Conservation (phyloP, 1,139 yeast species). For the Groenewaldozyma auringiensis region DNA sequence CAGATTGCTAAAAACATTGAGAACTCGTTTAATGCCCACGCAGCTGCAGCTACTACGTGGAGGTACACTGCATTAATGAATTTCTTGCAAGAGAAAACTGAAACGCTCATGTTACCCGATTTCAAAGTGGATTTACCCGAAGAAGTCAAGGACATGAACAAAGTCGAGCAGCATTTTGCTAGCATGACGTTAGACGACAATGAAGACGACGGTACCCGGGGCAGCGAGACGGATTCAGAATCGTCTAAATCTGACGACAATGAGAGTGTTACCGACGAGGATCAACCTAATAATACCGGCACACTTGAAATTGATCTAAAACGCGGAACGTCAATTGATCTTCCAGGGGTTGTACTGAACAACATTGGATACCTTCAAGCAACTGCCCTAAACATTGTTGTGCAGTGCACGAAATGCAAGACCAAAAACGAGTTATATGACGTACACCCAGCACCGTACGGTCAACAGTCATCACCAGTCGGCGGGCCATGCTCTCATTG, state of each 20-base stretch:
- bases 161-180: slow-evolving; percentile 3
- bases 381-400: slow-evolving; percentile 29
- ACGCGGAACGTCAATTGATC: slow-evolving; percentile 30
- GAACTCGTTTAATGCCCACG: slow-evolving; percentile 25
- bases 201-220: no score
- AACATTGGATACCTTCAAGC: slow-evolving; percentile 33
- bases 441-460: slow-evolving; percentile 32
- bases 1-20: slow-evolving; percentile 21
- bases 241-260: slow-evolving; percentile 6
- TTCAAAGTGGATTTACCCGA: slow-evolving; percentile 1
- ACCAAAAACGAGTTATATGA: slow-evolving; percentile 29
- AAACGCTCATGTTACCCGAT: not conserved
- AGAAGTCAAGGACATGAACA: not conserved
- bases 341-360: slow-evolving; percentile 27
- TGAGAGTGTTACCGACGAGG: slow-evolving; percentile 2
- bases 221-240: slow-evolving; percentile 7
- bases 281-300: slow-evolving; percentile 5
- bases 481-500: slow-evolving; percentile 32
- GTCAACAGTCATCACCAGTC: slow-evolving; percentile 30
- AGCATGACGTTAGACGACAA: not conserved
- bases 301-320: slow-evolving; percentile 13
- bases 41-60: slow-evolving; percentile 21
- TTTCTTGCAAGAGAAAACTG: slow-evolving; percentile 16
- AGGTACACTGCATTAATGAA: slow-evolving; percentile 27
- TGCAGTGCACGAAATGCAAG: slow-evolving; percentile 35